Conservation (phyloP, 2,329 filamentous ascomycete genomes). For the Talaromyces sp. region DNA sequence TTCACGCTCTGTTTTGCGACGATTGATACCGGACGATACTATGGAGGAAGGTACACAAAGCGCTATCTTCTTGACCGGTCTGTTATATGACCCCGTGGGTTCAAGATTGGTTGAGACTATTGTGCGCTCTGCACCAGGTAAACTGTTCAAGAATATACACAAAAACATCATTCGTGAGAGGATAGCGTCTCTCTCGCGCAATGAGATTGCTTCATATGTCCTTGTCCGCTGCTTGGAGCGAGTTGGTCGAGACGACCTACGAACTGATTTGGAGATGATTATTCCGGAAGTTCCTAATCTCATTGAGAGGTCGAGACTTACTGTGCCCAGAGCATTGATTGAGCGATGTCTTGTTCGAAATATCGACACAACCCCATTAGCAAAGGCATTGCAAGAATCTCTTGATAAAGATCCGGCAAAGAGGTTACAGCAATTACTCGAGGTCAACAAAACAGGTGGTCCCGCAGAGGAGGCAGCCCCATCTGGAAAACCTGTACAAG, state of each 20-base stretch:
- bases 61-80: slow-evolving; percentile 76
- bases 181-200: slow-evolving; percentile 77
- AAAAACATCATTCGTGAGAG: slow-evolving; percentile 74
- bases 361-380: slow-evolving; percentile 57
- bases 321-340: slow-evolving; percentile 76
- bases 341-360: slow-evolving; percentile 74
- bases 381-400: slow-evolving; percentile 57
- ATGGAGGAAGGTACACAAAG: slow-evolving; percentile 71
- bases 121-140: slow-evolving; percentile 75
- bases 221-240: slow-evolving; percentile 79
- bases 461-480: slow-evolving; percentile 47
- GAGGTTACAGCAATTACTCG: slow-evolving; percentile 61
- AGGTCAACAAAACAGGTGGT: slow-evolving; percentile 53
- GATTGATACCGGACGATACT: slow-evolving; percentile 76
- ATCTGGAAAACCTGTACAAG: slow-evolving; percentile 9
- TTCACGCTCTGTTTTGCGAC: slow-evolving; percentile 67
- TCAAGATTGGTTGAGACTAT: slow-evolving; percentile 88
- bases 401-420: slow-evolving; percentile 53
- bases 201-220: slow-evolving; percentile 86
- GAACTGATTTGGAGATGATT: slow-evolving; percentile 69
- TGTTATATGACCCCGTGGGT: slow-evolving; percentile 87
- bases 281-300: slow-evolving; percentile 70
- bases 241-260: slow-evolving; percentile 80
- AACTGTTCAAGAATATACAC: slow-evolving; percentile 86
- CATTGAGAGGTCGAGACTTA: slow-evolving; percentile 71